These are phyloP conservation scores for Xerocomus amazonicus DNA, from an alignment of 1,284 basidiomycete genomes.

Conservation along the genomic window DNA sequence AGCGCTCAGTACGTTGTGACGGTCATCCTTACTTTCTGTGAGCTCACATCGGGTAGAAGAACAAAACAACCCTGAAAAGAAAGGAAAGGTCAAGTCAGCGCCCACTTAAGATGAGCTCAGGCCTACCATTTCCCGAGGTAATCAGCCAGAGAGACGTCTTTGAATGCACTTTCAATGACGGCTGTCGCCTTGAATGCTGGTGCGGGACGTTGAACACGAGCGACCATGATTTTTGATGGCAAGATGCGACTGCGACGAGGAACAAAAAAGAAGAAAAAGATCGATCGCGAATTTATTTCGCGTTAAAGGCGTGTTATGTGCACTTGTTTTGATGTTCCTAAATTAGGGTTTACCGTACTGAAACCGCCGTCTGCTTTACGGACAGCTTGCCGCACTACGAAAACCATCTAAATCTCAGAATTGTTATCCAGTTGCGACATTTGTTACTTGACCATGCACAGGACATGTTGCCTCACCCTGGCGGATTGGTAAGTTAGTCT, in stretches of 20 bases:
- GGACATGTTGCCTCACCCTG: too few species aligned
- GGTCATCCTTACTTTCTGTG: slow-evolving; percentile 10
- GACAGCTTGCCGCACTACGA: too few species aligned
- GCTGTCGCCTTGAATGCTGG: slow-evolving; percentile 74
- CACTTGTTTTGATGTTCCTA: slow-evolving; percentile 15
- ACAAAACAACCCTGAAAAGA: slow-evolving; percentile 60
- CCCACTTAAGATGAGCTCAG: not conserved
- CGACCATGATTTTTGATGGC: slow-evolving; percentile 48
- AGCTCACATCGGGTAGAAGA: slow-evolving; percentile 79
- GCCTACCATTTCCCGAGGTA: slow-evolving; percentile 79
- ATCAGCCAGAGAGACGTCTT: slow-evolving; percentile 69
- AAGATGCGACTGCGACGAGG: not conserved
- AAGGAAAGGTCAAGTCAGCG: slow-evolving; percentile 6
- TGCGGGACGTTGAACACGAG: slow-evolving; percentile 72
- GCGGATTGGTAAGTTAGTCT: too few species aligned
- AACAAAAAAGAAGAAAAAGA: not conserved
- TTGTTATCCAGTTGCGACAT: too few species aligned
- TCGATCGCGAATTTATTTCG: slow-evolving; percentile 19
- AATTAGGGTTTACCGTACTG: too few species aligned
- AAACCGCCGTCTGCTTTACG: too few species aligned
- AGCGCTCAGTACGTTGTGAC: not conserved
- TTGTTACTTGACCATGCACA: too few species aligned
- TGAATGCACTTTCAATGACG: slow-evolving; percentile 73
- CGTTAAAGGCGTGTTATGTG: slow-evolving; percentile 23
- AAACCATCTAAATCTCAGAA: too few species aligned